Evolutionary conservation across 768 basidiomycete species (phyloP), one percentile per base, ranked within the genome.

Genomic region (Collybia nuda): DNA sequence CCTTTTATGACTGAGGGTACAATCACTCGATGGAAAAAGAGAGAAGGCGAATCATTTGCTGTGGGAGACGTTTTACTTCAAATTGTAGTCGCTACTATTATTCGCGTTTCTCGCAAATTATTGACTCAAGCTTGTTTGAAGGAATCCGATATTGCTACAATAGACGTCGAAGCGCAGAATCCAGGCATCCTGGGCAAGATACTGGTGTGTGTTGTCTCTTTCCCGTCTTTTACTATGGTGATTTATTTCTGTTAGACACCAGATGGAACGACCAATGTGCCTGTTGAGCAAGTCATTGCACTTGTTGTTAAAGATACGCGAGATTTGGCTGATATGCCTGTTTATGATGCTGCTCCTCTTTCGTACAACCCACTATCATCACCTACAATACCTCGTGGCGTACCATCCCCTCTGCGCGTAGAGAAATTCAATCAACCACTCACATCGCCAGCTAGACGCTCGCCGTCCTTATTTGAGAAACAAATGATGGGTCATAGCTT

Each of bases 131-230:
- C 18, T 17, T n/a, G 17, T 6, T 64, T 36, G 7, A n/a, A 88
- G 85, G 85, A 87, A 71, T 86, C 84, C 18, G 88, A 88, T 67
- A 80, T 87, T 66, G 80, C 88, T 9, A 88, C 82, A 2, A 86
- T 95, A 62, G 90, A 95, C 65, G 88, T 95, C 4, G 87, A 93
- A 71, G 90, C 92, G n/a, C 86, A 90, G 66, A 90, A 85, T 47
- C 86, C 93, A 58, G 93, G 93, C 46, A 70, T 94, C 21, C 67
- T 95, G 45, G 89, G 84, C 48, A 94, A 91, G 70, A 94, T 96
- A 50, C 63, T 95, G 56, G 88, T 92, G 60, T 44, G 86, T 71
- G 40, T 50, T 26, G 17, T 21, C 42, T 24, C 49, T 35, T 19
- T 46, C 15, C 24, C 26, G 29, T 4, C 7, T 44, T 38, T 32